Evolutionary conservation across 208 protist species (phyloP).

Genomic region (Wallacemonas rigidus): DNA sequence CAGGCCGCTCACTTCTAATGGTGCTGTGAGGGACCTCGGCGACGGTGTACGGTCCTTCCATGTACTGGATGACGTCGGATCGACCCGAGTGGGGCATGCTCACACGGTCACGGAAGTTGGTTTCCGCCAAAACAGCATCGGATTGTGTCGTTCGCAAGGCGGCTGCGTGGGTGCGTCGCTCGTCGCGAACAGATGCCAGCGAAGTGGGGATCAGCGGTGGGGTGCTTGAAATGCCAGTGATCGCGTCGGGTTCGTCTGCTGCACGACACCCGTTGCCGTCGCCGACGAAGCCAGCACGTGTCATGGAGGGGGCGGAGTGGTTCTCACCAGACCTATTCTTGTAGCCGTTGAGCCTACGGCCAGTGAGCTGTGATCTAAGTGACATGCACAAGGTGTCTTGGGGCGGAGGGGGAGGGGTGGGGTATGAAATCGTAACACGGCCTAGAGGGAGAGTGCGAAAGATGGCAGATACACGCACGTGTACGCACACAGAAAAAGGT

Average conservation of each 20-base stretch:
- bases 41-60: slow-evolving; percentile 6
- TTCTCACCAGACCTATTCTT: not conserved
- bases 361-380: not conserved
- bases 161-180: not conserved
- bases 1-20: not conserved
- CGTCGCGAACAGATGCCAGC: not conserved
- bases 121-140: not conserved
- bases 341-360: not conserved
- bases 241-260: not conserved
- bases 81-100: no score
- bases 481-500: no score
- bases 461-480: no score
- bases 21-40: slow-evolving; percentile 2
- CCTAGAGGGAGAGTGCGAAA: no score
- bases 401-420: no score
- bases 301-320: not conserved
- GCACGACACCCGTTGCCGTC: not conserved
- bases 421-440: not conserved
- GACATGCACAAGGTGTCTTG: not conserved
- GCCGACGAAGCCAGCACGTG: not conserved
- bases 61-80: not conserved
- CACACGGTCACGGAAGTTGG: no score
- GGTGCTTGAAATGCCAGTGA: not conserved
- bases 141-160: not conserved
- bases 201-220: not conserved